Evolutionary conservation across 1,284 basidiomycete genomes (phyloP), one percentile per base, ranked within the genome.

Genomic region (Moniliella sp.): DNA sequence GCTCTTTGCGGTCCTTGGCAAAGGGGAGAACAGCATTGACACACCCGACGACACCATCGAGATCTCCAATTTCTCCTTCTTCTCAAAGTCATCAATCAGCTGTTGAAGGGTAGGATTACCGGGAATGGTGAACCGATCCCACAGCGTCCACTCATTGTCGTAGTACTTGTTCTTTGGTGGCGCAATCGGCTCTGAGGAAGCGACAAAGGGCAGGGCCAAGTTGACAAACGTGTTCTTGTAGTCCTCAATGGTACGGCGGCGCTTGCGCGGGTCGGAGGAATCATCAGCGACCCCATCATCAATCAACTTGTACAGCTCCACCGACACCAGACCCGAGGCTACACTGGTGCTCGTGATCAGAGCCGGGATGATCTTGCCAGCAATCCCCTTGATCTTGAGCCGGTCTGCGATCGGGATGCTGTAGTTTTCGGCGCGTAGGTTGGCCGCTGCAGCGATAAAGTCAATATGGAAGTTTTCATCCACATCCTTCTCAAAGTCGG

Each of bases 401-500:
- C 76, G 72, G 64, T 93, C 83, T 9, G 86, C 83, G 15, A 72
- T 67, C 32, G 71, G 69, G 59, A 99, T 97, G 45, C 68, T 76
- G 65, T 99, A 99, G 66, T 99, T 99, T 66, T 75, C 71, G 1
- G 91, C 91, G 28, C 91, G 79, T 40, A 97, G 69, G 67, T 99
- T 99, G 31, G 88, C 93, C 2, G 91, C 80, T 4, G 91, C 80
- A 19, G 86, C 93, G 65, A 99, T 93, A 63, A 97, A 97, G 65
- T 93, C 91, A 59, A 99, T 94, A 65, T 99, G 91, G 65, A 81
- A 74, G 65, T 99, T 99, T 26, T 75, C 74, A 61, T 99, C 91
- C 56, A 97, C 88, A 61, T 99, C 91, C 67, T 99, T 99, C 68
- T 99, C 91, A 55, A 99, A 97, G 57, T 94, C 86, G 34, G 88